These are phyloP conservation scores for Lipomyces oligophaga DNA, from an alignment of 805 yeast species.

Conservation along the genomic window DNA sequence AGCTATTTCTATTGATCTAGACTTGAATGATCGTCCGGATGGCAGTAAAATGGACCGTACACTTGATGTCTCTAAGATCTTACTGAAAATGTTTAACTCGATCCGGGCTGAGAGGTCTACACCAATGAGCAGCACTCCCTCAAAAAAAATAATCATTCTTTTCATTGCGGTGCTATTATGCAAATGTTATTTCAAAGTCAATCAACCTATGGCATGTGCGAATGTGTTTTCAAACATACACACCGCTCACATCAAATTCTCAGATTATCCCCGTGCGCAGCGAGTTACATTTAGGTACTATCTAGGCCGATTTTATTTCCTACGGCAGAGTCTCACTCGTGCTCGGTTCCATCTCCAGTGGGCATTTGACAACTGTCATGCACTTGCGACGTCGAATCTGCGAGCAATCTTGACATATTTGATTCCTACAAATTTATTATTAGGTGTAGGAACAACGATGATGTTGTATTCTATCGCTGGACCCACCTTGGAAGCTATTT, in stretches of 20 bases:
- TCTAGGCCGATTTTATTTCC: constrained; percentile 53
- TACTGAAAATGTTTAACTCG: constrained; percentile 58
- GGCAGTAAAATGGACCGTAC: constrained; percentile 29
- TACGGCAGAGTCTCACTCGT: constrained; percentile 50
- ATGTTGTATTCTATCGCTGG: constrained; percentile 27
- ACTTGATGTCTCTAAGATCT: constrained; percentile 50
- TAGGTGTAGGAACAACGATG: constrained; percentile 50
- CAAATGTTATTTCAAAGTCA: constrained; percentile 49
- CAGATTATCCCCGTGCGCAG: constrained; percentile 45
- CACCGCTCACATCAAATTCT: constrained; percentile 42
- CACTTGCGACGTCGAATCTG: constrained; percentile 36
- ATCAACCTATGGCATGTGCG: constrained; percentile 37
- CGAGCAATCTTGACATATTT: constrained; percentile 46
- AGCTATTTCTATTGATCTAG: constrained; percentile 10
- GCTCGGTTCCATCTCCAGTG: constrained; percentile 54
- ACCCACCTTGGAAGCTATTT: constrained; percentile 37
- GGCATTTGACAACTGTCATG: constrained; percentile 47
- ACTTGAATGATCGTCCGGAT: constrained; percentile 16
- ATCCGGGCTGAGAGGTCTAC: constrained; percentile 49
- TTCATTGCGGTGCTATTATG: constrained; percentile 54
- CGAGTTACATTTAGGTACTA: constrained; percentile 55
- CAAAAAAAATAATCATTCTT: constrained; percentile 49
- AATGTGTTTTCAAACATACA: constrained; percentile 57
- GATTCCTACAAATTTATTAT: constrained; percentile 50
- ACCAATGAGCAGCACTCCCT: constrained; percentile 7